Conservation (phyloP, 2,329 filamentous ascomycete genomes). For the Parafenestella ontariensis region DNA sequence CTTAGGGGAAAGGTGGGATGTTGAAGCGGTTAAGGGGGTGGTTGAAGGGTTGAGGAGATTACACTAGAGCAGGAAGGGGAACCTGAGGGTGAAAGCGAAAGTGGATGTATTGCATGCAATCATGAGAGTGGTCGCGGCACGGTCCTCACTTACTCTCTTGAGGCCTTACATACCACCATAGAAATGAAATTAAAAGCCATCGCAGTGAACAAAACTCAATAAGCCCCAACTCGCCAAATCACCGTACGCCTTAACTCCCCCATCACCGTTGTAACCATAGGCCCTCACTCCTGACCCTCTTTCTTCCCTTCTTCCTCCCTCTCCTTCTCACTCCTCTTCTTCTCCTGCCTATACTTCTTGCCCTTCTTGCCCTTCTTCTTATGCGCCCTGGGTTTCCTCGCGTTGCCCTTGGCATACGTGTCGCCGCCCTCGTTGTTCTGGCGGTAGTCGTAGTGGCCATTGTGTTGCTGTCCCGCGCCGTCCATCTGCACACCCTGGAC, state of each 20-base stretch:
- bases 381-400: neutral
- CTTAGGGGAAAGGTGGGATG: conserved; percentile 58
- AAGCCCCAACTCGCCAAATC: neutral
- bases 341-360: neutral
- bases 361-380: neutral
- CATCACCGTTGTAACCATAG: neutral
- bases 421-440: neutral
- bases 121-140: neutral
- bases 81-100: neutral
- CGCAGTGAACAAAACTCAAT: neutral
- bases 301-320: neutral
- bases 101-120: neutral
- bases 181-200: neutral
- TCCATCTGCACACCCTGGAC: neutral
- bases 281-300: neutral
- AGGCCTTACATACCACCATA: neutral
- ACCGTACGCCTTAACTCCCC: too few relatives aligned
- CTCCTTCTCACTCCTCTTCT: neutral
- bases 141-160: neutral
- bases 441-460: neutral
- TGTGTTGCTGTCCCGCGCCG: neutral
- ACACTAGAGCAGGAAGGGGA: conserved; percentile 28
- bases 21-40: conserved; percentile 66
- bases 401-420: neutral
- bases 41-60: conserved; percentile 64